Evolutionary conservation across 768 basidiomycete species (phyloP).

Genomic region (Lyophyllum atratum): DNA sequence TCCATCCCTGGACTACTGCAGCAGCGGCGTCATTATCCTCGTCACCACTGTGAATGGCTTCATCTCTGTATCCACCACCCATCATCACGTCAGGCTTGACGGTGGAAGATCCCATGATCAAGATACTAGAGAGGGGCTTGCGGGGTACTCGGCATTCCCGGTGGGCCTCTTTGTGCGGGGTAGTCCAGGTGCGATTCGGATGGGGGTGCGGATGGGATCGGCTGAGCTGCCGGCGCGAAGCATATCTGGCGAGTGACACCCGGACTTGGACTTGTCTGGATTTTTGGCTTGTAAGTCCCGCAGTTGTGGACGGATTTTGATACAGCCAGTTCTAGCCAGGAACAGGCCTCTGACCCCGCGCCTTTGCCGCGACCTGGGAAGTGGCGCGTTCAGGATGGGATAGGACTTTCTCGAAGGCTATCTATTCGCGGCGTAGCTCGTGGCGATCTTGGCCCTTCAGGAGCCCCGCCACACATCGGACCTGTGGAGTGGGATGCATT

Average conservation of each 20-base stretch:
- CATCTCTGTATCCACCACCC: neutral
- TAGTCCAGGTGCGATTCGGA: neutral
- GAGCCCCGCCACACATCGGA: neutral
- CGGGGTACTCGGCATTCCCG: neutral
- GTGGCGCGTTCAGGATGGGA: neutral
- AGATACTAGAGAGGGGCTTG: neutral
- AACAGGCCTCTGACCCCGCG: too few species aligned
- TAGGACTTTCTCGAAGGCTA: neutral
- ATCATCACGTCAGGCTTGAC: neutral
- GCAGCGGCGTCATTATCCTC: neutral
- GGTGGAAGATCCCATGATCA: neutral
- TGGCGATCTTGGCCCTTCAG: neutral
- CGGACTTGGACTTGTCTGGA: too few species aligned
- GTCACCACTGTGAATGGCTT: neutral
- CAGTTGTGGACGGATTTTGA: too few species aligned
- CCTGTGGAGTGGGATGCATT: neutral
- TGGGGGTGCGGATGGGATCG: neutral
- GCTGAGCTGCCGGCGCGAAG: neutral
- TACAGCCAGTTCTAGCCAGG: too few species aligned
- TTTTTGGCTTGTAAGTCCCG: too few species aligned
- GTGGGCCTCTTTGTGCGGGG: neutral
- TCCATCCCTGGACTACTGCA: too few species aligned
- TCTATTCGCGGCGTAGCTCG: neutral
- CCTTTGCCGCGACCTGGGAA: neutral
- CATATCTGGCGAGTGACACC: too few species aligned